Evolutionary conservation across 2,329 filamentous ascomycete genomes (phyloP).

Genomic region (Pseudovirgaria hyperparasitica): DNA sequence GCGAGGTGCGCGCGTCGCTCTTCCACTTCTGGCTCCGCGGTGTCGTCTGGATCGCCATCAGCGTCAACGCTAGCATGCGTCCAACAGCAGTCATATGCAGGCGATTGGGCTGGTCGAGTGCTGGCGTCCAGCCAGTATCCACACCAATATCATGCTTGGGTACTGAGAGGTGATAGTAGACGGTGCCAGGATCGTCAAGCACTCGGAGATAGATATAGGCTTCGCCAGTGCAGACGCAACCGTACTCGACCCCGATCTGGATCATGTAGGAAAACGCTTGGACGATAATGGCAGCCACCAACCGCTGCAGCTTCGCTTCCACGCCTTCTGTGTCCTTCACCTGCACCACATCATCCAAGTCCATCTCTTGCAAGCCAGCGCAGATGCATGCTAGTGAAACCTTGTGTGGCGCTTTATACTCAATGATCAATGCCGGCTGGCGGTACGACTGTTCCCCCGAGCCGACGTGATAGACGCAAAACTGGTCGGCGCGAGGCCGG

Average conservation of each 20-base stretch:
- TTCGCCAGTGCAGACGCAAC: conserved; percentile 31
- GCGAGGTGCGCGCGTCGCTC: conserved; percentile 5
- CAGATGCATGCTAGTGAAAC: conserved; percentile 30
- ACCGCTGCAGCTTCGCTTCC: conserved; percentile 23
- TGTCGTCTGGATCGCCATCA: conserved; percentile 12
- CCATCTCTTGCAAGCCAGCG: conserved; percentile 28
- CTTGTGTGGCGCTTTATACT: conserved; percentile 39
- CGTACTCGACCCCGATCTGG: conserved; percentile 30
- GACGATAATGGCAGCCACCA: conserved; percentile 31
- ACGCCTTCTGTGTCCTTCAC: conserved; percentile 20
- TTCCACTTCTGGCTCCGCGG: conserved; percentile 13
- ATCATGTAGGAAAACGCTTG: conserved; percentile 41
- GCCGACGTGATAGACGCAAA: conserved; percentile 20
- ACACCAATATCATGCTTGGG: conserved; percentile 17
- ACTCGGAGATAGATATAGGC: conserved; percentile 33
- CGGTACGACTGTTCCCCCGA: conserved; percentile 6
- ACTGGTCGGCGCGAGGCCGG: conserved; percentile 18
- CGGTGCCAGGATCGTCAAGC: conserved; percentile 12
- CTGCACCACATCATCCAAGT: conserved; percentile 27
- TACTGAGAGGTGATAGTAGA: conserved; percentile 21
- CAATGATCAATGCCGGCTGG: conserved; percentile 17
- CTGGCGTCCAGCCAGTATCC: conserved; percentile 9
- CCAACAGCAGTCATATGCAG: conserved; percentile 20
- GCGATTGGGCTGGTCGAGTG: conserved; percentile 7
- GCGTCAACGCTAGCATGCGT: conserved; percentile 18